Conservation (phyloP, 1,139 yeast species). For the Blastobotrys arbuscula region DNA sequence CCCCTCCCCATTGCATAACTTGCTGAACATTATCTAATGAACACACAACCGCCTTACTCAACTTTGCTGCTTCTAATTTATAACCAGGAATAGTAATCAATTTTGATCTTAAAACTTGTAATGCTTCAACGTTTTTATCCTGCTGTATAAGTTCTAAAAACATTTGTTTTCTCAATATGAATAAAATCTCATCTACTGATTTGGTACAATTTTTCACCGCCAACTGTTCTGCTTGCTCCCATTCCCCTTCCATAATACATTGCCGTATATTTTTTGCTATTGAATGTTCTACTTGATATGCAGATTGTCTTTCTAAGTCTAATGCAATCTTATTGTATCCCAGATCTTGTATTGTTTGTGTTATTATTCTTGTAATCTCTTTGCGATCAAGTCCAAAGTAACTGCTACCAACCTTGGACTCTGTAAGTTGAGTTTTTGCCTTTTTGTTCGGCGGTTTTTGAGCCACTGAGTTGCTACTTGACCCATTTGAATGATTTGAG, state of each 20-base stretch:
- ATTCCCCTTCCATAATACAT: conserved; percentile 40
- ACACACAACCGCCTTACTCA: not conserved
- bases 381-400: conserved; percentile 31
- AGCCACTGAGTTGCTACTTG: not conserved
- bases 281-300: no score
- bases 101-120: conserved; percentile 41
- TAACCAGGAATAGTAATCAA: conserved; percentile 19
- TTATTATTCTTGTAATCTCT: conserved; percentile 46
- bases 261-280: conserved; percentile 38
- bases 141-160: conserved; percentile 29
- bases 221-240: conserved; percentile 37
- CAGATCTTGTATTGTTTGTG: conserved; percentile 46
- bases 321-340: conserved; percentile 42
- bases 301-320: conserved; percentile 37
- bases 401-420: not conserved
- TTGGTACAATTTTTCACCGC: conserved; percentile 20
- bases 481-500: not conserved
- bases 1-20: not conserved
- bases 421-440: not conserved
- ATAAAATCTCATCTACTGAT: conserved; percentile 23
- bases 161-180: conserved; percentile 33
- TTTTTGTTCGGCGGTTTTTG: not conserved
- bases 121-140: conserved; percentile 33
- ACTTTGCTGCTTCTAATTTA: not conserved
- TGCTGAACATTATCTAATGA: not conserved